Conservation (phyloP, 2,329 filamentous ascomycete species). For the Chlorencoelia australis region DNA sequence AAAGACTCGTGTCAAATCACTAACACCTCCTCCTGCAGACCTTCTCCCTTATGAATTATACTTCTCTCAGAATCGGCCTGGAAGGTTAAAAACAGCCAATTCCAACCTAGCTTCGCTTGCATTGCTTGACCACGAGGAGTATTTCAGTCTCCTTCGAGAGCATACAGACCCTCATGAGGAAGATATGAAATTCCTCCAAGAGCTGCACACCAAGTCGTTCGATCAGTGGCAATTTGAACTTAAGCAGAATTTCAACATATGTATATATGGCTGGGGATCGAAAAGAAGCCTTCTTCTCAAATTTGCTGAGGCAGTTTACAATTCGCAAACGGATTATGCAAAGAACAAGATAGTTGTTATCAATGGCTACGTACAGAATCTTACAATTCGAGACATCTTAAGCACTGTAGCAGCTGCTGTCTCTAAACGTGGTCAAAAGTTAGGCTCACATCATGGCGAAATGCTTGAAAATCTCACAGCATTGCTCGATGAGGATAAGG, state of each 20-base stretch:
- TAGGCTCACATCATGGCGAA: constrained; percentile 45
- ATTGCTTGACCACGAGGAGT: constrained; percentile 84
- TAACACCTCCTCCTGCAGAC: constrained; percentile 56
- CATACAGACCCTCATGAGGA: constrained; percentile 58
- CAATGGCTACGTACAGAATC: constrained; percentile 69
- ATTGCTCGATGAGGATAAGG: constrained; percentile 42
- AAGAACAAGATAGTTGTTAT: constrained; percentile 60
- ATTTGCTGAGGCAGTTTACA: constrained; percentile 64
- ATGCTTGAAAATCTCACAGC: constrained; percentile 58
- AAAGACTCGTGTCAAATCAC: constrained; percentile 43
- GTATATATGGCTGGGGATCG: constrained; percentile 86
- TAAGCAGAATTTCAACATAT: constrained; percentile 75
- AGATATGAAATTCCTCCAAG: constrained; percentile 62
- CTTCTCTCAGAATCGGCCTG: constrained; percentile 84
- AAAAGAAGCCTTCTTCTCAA: constrained; percentile 66
- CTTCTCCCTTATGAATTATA: constrained; percentile 84
- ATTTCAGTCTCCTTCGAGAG: constrained; percentile 56
- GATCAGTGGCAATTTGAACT: constrained; percentile 91
- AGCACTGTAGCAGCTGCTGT: constrained; percentile 58
- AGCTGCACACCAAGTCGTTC: constrained; percentile 72
- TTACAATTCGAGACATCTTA: constrained; percentile 60
- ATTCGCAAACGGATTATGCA: constrained; percentile 26
- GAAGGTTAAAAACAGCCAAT: constrained; percentile 72
- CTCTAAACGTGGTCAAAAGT: constrained; percentile 32
- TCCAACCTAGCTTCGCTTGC: constrained; percentile 68